Evolutionary conservation across 495 filamentous ascomycete species (phyloP).

Genomic region (Letharia columbiana): DNA sequence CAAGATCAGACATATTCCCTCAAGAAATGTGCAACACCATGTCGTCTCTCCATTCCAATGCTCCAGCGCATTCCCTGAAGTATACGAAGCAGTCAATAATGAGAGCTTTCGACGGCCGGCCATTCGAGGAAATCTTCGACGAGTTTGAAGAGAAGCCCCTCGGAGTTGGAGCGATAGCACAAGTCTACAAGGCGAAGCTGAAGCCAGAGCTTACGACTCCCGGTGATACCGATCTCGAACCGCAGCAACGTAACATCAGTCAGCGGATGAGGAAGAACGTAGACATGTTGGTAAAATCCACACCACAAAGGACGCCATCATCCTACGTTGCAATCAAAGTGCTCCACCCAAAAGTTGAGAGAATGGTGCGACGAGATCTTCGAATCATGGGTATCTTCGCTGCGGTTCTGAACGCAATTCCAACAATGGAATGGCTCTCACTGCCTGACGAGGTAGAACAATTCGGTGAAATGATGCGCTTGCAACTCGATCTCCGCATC

Average conservation of each 20-base stretch:
- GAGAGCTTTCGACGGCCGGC: conserved; percentile 68
- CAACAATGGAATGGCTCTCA: conserved; percentile 95
- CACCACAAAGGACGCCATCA: conserved; percentile 76
- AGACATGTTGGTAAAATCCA: conserved; percentile 74
- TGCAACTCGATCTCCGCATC: conserved; percentile 92
- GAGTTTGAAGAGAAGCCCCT: conserved; percentile 89
- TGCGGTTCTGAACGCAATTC: conserved; percentile 70
- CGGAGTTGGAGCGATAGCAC: conserved; percentile 93
- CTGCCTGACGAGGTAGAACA: conserved; percentile 89
- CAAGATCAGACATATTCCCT: conserved; percentile 95
- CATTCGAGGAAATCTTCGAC: conserved; percentile 89
- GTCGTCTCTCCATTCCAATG: conserved; percentile 91
- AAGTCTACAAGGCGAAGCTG: conserved; percentile 93
- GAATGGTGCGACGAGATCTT: conserved; percentile 78
- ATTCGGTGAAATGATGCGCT: conserved; percentile 97
- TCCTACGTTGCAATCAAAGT: conserved; percentile 96
- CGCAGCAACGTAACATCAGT: conserved; percentile 46
- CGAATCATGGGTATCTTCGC: conserved; percentile 95
- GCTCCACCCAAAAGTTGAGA: conserved; percentile 83
- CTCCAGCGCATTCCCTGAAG: conserved; percentile 78
- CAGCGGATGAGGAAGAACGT: conserved; percentile 71
- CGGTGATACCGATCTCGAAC: conserved; percentile 45
- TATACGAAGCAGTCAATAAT: conserved; percentile 70
- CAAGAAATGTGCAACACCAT: conserved; percentile 83
- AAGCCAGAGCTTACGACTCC: conserved; percentile 65